phyloP scores from a whole-genome alignment of 176 grass and related monocot genomes.

The Zizania latifolia region DNA sequence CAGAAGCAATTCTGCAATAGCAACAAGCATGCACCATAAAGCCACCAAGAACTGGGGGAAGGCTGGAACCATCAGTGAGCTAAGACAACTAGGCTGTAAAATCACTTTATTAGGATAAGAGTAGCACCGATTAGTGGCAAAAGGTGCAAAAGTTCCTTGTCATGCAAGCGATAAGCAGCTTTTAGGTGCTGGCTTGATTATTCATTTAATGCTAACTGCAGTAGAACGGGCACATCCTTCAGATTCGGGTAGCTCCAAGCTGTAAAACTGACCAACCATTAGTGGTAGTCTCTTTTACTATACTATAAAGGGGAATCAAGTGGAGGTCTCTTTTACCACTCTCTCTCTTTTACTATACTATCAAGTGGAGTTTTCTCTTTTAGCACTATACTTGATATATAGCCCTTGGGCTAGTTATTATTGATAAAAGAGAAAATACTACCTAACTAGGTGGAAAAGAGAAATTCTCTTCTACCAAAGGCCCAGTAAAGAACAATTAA shows the following conservation, averaged over 20 bases:
- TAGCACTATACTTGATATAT: too few relatives aligned
- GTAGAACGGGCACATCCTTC: not conserved
- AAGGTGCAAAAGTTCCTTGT: conserved; percentile 12
- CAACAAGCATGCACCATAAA: not conserved
- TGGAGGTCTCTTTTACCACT: too few relatives aligned
- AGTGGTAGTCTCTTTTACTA: too few relatives aligned
- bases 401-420: too few relatives aligned
- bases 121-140: not conserved
- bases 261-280: not conserved
- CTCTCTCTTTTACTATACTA: too few relatives aligned
- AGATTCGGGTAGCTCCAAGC: not conserved
- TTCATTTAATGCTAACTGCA: conserved; percentile 17
- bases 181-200: conserved; percentile 18
- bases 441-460: too few relatives aligned
- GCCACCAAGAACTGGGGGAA: not conserved
- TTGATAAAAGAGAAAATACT: too few relatives aligned
- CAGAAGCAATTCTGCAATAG: too few relatives aligned
- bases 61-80: conserved; percentile 11
- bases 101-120: conserved; percentile 33
- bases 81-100: conserved; percentile 24
- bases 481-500: not conserved
- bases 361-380: too few relatives aligned
- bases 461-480: not conserved
- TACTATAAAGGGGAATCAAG: too few relatives aligned
- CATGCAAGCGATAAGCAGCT: conserved; percentile 2